Base-by-base conservation (phyloP, 306 rosid species). In the Quercus alba region DNA sequence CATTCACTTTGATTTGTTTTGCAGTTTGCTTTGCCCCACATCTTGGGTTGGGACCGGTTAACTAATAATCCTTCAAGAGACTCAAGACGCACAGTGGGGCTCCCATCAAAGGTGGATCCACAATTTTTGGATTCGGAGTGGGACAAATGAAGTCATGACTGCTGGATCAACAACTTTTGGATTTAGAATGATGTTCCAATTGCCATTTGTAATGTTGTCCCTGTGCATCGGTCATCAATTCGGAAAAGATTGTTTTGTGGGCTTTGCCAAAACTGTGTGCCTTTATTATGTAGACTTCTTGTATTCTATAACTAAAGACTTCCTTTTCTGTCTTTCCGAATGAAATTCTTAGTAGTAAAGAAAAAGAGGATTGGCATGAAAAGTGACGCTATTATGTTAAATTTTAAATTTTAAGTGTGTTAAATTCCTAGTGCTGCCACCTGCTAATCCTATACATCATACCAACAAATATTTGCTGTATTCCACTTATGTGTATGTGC, bases 21-120 rank as follows among this genome's bases (percentile, higher is more conserved):
- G 81, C 91, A 94, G 99, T 94, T 89, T 84, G 97, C 91, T 9
- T 83, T 94, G 81, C 99, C 97, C 44, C 94, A 85, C 88, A 88
- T 94, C 75, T 86, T 94, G 88, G 97, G 97, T 52, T 94, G 99
- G 97, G 91, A 91, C 81, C 88, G 82, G 70, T 28, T 92, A 81
- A 88, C 91, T 30, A 79, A 75, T 70, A 86, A 82, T 73, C 83
- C 56, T 62, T 88, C 84, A 26, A 59, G 70, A 21, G 84, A 59
- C 73, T 87, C 85, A 38, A 66, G 73, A 26, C 84, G 66, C 75
- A 61, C n/a, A 66, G 84, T 51, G 74, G 84, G 83, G 63, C 76
- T 61, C 59, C 81, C 84, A 77, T 52, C 90, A 12, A 82, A 81
- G 84, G 66, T 51, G 25, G 84, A 73, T 72, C 70, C 81, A 21